Percentiles rank a stretch among this genome's conserved stretches.
Evolutionary conservation across 1,284 basidiomycete species (phyloP).

Genomic region (Tetrapyrgos nigripes): DNA sequence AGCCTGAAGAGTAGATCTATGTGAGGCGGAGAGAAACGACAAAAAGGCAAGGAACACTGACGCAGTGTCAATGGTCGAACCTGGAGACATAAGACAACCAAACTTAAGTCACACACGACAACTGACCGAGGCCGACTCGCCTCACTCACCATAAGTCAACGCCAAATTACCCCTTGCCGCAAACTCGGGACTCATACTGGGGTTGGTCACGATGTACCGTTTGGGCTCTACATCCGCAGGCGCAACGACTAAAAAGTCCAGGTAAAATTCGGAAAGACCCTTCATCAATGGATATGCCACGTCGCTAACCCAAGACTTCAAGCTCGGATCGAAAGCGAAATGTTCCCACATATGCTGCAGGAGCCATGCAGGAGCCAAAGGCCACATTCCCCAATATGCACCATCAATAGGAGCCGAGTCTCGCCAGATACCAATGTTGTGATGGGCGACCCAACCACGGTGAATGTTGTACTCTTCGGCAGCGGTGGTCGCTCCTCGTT

Average conservation of each 20-base stretch:
- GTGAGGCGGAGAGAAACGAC: not conserved
- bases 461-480: slow-evolving; percentile 19
- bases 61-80: slow-evolving; percentile 25
- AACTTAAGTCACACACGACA: not conserved
- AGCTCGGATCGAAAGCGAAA: slow-evolving; percentile 22
- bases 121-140: not conserved
- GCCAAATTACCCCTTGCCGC: slow-evolving; percentile 19
- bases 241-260: slow-evolving; percentile 18
- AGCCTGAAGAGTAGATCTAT: slow-evolving; percentile 6
- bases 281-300: slow-evolving; percentile 26
- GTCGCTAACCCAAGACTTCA: slow-evolving; percentile 18
- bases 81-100: slow-evolving; percentile 1
- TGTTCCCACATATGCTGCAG: slow-evolving; percentile 24
- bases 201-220: slow-evolving; percentile 22
- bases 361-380: slow-evolving; percentile 21
- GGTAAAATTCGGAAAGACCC: slow-evolving; percentile 23
- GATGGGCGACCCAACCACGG: slow-evolving; percentile 17
- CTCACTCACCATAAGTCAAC: slow-evolving; percentile 17
- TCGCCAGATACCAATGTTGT: slow-evolving; percentile 15
- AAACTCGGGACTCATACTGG: slow-evolving; percentile 25
- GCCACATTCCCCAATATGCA: slow-evolving; percentile 28
- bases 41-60: not conserved
- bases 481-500: slow-evolving; percentile 12
- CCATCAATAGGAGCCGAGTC: slow-evolving; percentile 22
- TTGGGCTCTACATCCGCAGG: slow-evolving; percentile 16